Conservation (phyloP, 1,139 yeast genomes). For the Pichia sp. region DNA sequence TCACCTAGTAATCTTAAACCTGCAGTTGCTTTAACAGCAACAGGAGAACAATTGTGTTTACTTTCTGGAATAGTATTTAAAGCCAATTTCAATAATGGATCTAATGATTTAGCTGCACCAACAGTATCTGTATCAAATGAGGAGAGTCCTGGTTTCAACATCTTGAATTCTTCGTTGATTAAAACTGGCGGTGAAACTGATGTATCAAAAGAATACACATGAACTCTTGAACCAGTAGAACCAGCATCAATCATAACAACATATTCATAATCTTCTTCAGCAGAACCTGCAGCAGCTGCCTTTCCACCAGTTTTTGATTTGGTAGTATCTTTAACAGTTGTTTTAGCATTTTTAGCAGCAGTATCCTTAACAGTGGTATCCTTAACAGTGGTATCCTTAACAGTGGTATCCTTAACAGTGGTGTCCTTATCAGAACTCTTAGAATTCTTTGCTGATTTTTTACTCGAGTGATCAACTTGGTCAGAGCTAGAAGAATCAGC, state of each 20-base stretch:
- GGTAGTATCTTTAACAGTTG: background rate
- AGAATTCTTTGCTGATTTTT: slow-evolving; percentile 14
- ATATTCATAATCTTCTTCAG: slow-evolving; percentile 32
- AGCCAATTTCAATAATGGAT: slow-evolving; percentile 71
- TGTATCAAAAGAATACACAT: slow-evolving; percentile 83
- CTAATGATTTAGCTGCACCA: slow-evolving; percentile 85
- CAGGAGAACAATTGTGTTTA: slow-evolving; percentile 74
- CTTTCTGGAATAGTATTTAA: slow-evolving; percentile 66
- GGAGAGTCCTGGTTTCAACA: slow-evolving; percentile 90
- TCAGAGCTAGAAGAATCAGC: slow-evolving; percentile 4
- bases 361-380: too few relatives aligned
- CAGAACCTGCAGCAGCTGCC: slow-evolving; percentile 6
- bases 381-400: slow-evolving; percentile 1
- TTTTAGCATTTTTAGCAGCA: too few relatives aligned
- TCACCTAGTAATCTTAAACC: slow-evolving; percentile 86
- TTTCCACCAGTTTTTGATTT: slow-evolving; percentile 10
- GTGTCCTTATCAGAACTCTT: slow-evolving; percentile 3
- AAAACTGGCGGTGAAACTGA: slow-evolving; percentile 78
- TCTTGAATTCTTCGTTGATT: slow-evolving; percentile 71
- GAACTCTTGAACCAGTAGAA: slow-evolving; percentile 93
- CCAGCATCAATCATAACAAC: slow-evolving; percentile 97
- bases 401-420: background rate
- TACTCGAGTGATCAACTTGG: slow-evolving; percentile 12
- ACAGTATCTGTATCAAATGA: slow-evolving; percentile 71
- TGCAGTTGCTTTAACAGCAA: slow-evolving; percentile 97